A percentile compares a stretch with the other conserved stretches of the same genome.
Conservation (phyloP, 225 moss, liverwort and hornwort genomes). For the Bryoerythrophyllum caledonicum region DNA sequence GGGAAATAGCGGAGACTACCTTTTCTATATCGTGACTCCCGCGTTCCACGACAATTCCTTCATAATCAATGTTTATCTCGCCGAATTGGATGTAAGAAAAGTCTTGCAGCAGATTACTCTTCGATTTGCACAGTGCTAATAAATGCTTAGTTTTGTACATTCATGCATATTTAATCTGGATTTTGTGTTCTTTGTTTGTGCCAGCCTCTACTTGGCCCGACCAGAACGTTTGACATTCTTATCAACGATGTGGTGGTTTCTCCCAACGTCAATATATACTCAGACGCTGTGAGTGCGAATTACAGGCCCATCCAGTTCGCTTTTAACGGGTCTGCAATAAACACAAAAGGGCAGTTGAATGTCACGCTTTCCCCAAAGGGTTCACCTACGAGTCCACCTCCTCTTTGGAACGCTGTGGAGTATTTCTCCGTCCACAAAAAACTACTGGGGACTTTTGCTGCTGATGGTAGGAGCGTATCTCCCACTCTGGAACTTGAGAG, state of each 20-base stretch:
- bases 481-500: neutral
- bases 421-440: constrained; percentile 2
- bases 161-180: constrained; percentile 5
- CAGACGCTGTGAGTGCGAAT: neutral
- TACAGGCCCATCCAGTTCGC: constrained; percentile 20
- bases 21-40: neutral
- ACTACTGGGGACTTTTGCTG: constrained; percentile 17
- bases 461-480: constrained; percentile 19
- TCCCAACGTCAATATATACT: constrained; percentile 11
- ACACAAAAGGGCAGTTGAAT: fast-evolving
- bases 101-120: neutral
- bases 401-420: constrained; percentile 29
- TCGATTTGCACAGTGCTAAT: neutral
- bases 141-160: neutral
- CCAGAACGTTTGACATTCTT: constrained; percentile 10
- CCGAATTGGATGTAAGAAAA: constrained; percentile 30
- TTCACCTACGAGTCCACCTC: neutral
- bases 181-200: constrained; percentile 11
- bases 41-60: neutral
- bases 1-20: fast-evolving
- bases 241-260: constrained; percentile 11
- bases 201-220: neutral
- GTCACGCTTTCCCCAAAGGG: neutral
- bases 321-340: neutral
- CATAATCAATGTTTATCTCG: constrained; percentile 28